Evolutionary conservation across 345 rosid species (phyloP), one percentile per base, ranked within the genome.

Genomic region (Dovyalis caffra): DNA sequence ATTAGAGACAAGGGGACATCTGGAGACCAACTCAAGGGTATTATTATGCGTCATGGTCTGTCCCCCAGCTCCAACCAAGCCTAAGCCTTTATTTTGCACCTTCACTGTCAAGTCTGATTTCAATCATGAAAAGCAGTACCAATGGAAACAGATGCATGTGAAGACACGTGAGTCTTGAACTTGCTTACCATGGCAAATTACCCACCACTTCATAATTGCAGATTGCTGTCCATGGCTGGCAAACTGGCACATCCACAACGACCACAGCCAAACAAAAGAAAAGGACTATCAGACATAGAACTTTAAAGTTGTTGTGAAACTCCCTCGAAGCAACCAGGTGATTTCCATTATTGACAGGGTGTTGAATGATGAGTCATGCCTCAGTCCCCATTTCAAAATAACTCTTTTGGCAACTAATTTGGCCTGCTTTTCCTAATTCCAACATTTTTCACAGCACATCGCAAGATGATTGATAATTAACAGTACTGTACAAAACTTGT

Each of bases 401-500:
- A 12, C 18, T 43, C 18, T 43, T 40, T 3, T 43, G 11, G 11
- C n/a, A 49, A 49, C 16, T 49, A 49, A 49, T 6, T 20, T 5
- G 56, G n/a, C 56, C 5, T 5, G 9, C 16, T 40, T 25, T 23
- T 6, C 66, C 16, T 21, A 77, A 83, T 80, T 57, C 25, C 66
- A 64, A 56, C 51, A 29, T 47, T 3, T 66, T 49, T 1, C 47
- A 35, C 49, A 21, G 26, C 51, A 21, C 10, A 25, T 43, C 40
- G 56, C 37, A 49, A 26, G 58, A 43, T 63, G 53, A 64, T 14
- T 33, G 64, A 77, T 38, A 29, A 72, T 47, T 60, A 7, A 43
- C 67, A 68, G 10, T 28, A 16, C 72, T 66, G 57, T 72, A 77
- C 76, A 77, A n/a, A 32, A 58, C 18, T 38, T 40, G 26, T 20